Percentiles rank a stretch among this genome's conserved stretches.
Evolutionary conservation across 805 yeast genomes (phyloP).

Genomic region (Yamadazyma ubonensis): DNA sequence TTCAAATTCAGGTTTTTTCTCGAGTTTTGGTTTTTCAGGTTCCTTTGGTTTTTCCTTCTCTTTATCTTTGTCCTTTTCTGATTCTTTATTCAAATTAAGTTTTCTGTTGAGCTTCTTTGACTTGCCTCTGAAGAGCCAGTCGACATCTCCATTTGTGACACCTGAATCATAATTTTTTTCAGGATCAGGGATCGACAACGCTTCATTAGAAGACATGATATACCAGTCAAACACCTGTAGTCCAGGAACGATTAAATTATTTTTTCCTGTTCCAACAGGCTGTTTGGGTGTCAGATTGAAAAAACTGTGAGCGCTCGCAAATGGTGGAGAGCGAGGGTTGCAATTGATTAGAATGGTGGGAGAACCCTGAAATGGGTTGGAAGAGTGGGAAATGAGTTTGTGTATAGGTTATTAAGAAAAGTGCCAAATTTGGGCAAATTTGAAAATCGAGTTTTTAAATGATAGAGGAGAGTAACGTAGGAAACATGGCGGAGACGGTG

Average conservation of each 20-base stretch:
- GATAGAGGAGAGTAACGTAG: too few relatives aligned
- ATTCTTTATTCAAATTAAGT: constrained; percentile 22
- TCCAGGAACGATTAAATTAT: background rate
- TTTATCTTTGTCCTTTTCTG: constrained; percentile 10
- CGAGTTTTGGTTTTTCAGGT: background rate
- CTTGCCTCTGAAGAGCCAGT: constrained; percentile 82
- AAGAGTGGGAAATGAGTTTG: too few relatives aligned
- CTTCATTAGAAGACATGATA: constrained; percentile 5
- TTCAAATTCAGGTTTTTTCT: background rate
- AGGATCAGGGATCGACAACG: background rate
- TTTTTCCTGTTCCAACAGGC: constrained; percentile 1
- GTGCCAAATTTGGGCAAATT: too few relatives aligned
- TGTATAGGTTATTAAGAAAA: too few relatives aligned
- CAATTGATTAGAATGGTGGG: background rate
- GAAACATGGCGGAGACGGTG: too few relatives aligned
- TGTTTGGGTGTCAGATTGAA: constrained; percentile 2
- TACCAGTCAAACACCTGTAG: constrained; percentile 1
- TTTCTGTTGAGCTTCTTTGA: constrained; percentile 54
- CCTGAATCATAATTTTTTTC: constrained; percentile 39
- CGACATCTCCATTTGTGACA: constrained; percentile 73
- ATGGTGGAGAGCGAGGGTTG: background rate
- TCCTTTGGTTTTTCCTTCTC: background rate
- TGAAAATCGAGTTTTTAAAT: too few relatives aligned
- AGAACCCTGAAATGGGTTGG: too few relatives aligned
- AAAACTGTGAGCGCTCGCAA: constrained; percentile 5